Base-by-base conservation (phyloP, 2,329 filamentous ascomycete genomes). In the Beauveria varroae region DNA sequence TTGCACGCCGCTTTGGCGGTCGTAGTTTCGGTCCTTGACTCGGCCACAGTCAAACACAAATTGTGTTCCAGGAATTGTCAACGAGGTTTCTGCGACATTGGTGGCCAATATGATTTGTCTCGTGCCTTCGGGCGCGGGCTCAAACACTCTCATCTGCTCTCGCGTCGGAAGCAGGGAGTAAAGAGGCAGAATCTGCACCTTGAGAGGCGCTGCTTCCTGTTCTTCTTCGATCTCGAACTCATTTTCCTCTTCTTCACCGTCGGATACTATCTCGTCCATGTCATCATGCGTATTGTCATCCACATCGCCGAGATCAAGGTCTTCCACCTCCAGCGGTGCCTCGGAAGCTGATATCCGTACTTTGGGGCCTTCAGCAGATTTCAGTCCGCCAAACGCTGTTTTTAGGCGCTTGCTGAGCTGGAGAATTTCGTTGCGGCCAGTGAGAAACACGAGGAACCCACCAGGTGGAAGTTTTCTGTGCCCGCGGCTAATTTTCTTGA, bases 1-100 rank as follows among this genome's bases (percentile, higher is more conserved):
- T 72, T 99, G 95, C 0, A 99, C 93, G 3, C 93, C 93, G 9
- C 90, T 97, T 12, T 85, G 78, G n/a, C 85, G 82, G 71, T 98
- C 90, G 69, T 95, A 98, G 62, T 88, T 89, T 64, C 93, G 88
- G 73, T 97, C 93, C 73, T 99, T 99, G 41, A 90, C 89, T 55
- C 96, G 83, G 40, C 95, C 95, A 66, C 90, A 93, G 73, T 98
- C 93, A 64, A 99, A 97, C 9, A 99, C 95, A 70, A 97, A 99
- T 63, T 91, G 86, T 64, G 96, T 93, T 1, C 92, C 93, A 0
- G 95, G 93, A 62, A 99, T 99, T 0, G 95, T 99, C 71, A 99
- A 81, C 83, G 90, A 96, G 0, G 95, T 99, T 74, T 99, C 95
- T 0, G 95, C 95, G 50, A 99, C 91, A 73, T 99, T 99, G 49